A percentile compares a stretch with the other conserved stretches of the same genome.
Evolutionary conservation across 805 yeast species (phyloP).

Genomic region (Diddensiella caesifluorescens): DNA sequence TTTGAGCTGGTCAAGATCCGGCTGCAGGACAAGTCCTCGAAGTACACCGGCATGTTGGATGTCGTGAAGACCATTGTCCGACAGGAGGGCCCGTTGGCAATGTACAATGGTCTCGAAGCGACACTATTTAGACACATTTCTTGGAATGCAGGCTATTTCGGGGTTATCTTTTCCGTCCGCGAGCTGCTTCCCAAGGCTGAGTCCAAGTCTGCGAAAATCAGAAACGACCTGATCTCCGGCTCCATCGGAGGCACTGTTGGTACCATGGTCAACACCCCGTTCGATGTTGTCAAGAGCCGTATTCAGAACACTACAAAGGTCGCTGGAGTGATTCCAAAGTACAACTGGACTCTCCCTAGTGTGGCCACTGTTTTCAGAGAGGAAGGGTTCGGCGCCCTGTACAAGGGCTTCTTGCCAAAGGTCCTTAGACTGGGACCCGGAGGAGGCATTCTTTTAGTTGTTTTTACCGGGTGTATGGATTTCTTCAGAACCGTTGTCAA

Average conservation of each 20-base stretch:
- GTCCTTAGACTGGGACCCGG: constrained; percentile 98
- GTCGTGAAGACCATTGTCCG: constrained; percentile 68
- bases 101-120: constrained; percentile 94
- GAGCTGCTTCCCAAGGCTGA: constrained; percentile 71
- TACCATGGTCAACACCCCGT: constrained; percentile 92
- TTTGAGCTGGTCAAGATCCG: constrained; percentile 94
- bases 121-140: constrained; percentile 94
- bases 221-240: constrained; percentile 87
- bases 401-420: constrained; percentile 96
- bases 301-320: constrained; percentile 68
- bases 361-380: constrained; percentile 69
- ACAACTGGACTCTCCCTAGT: constrained; percentile 88
- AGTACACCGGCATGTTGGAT: constrained; percentile 78
- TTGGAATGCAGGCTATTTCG: constrained; percentile 99
- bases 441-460: constrained; percentile 96
- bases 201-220: constrained; percentile 64
- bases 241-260: constrained; percentile 96
- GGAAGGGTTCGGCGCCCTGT: constrained; percentile 88
- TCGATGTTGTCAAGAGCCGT: constrained; percentile 93
- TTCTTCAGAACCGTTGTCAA: constrained; percentile 49
- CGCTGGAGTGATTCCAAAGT: constrained; percentile 76
- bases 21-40: constrained; percentile 81
- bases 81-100: constrained; percentile 71
- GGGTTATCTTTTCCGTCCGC: constrained; percentile 85
- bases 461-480: constrained; percentile 93